Conservation (phyloP, 805 yeast species). For the Lipomyces chichibuensis region DNA sequence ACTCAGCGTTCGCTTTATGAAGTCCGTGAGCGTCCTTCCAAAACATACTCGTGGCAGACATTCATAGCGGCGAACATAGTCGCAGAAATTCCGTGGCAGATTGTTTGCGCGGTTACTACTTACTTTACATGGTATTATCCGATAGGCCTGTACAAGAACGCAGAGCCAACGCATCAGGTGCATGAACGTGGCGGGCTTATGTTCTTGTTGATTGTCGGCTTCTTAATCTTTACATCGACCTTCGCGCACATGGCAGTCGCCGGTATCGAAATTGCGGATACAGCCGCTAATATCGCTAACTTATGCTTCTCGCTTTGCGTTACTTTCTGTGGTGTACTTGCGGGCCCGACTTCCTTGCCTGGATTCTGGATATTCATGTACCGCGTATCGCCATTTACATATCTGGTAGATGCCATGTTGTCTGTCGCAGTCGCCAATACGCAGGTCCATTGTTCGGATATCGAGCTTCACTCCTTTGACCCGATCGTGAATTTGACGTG, state of each 20-base stretch:
- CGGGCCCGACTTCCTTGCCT: slow-evolving; percentile 61
- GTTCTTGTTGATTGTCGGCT: slow-evolving; percentile 34
- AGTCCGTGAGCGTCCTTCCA: slow-evolving; percentile 73
- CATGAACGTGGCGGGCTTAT: slow-evolving; percentile 55
- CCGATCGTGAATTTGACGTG: slow-evolving; percentile 66
- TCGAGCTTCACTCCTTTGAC: slow-evolving; percentile 54
- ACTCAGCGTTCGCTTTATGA: slow-evolving; percentile 68
- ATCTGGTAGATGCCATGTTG: slow-evolving; percentile 62
- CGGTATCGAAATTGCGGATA: slow-evolving; percentile 39
- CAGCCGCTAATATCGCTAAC: slow-evolving; percentile 36
- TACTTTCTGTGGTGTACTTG: slow-evolving; percentile 72
- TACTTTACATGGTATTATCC: slow-evolving; percentile 65
- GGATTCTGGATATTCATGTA: slow-evolving; percentile 87
- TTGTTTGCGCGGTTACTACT: slow-evolving; percentile 59
- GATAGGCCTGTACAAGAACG: slow-evolving; percentile 55
- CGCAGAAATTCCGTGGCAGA: slow-evolving; percentile 69
- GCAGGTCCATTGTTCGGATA: slow-evolving; percentile 53
- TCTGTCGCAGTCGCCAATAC: slow-evolving; percentile 55
- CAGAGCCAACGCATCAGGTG: slow-evolving; percentile 51
- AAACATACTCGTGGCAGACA: slow-evolving; percentile 67
- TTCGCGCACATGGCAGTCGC: slow-evolving; percentile 56
- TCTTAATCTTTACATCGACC: slow-evolving; percentile 52
- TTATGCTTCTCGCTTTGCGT: slow-evolving; percentile 60
- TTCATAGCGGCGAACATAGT: slow-evolving; percentile 64
- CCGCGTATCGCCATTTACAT: slow-evolving; percentile 70